Base-by-base conservation (phyloP, 768 basidiomycete genomes). In the Leccinum variicolor region DNA sequence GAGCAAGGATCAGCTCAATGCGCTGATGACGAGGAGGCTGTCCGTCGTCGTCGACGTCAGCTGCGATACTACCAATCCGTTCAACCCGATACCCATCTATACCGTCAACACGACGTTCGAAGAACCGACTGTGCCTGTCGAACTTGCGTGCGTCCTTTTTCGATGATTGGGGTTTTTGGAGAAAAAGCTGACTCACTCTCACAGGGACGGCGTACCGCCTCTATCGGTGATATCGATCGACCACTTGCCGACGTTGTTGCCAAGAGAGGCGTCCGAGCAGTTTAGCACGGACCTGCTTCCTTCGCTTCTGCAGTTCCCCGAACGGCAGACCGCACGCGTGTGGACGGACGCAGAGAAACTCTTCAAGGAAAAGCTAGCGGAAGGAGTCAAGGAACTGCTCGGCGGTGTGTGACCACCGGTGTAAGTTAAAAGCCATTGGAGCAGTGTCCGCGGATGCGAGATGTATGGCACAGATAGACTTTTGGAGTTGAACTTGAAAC, bases 21-120 rank as follows among this genome's bases (percentile, higher is more conserved):
- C 79, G 21, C 91, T 93, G 94, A 25, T 74, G 77, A 54, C 64
- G 17, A 81, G 97, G 58, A 79, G 80, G 56, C 74, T 99, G 58
- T 79, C 84, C 23, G 86, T 95, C 28, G 85, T 98, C 49, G 97
- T 98, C 25, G 97, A 99, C 65, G 97, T 99, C 65, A 96, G 93
- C 71, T 99, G 97, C 78, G 97, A 99, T 73, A 98, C 96, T 23
- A 98, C 94, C 54, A 99, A 99, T 74, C 95, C 97, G 15, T 89
- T 89, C 82, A 99, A 98, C 73, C 97, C 97, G 1, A 90, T 98
- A 63, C 97, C 97, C 9, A 88, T 99, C 59, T 99, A 99, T 76
- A 79, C 69, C 55, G 82, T 94, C 76, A 98, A 97, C 76, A 98
- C 96, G 21, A 94, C 92, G 0, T 98, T 98, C 72, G 82, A 87